These are phyloP conservation scores for Tardiomyces digboiensis DNA, from an alignment of 1,139 yeast species.

Conservation along the genomic window DNA sequence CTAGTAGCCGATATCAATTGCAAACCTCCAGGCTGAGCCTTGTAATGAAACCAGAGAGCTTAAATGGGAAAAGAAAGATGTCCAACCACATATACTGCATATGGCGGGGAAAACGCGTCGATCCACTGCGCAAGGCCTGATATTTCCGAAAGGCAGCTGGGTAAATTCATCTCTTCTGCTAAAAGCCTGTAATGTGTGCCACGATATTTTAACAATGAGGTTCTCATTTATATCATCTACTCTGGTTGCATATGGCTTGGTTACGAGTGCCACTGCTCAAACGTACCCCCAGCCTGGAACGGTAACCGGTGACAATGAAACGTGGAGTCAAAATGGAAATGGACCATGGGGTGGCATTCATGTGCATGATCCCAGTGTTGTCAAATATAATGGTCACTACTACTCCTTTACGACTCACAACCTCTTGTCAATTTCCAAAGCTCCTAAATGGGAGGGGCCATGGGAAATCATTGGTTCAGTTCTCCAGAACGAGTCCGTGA, in stretches of 20 bases:
- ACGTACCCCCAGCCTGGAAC: not conserved
- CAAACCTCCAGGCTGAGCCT: too few relatives aligned
- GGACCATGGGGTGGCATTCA: conserved; percentile 7
- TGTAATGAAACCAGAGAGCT: too few relatives aligned
- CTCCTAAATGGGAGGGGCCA: conserved; percentile 2
- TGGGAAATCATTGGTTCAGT: conserved; percentile 3
- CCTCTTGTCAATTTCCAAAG: conserved; percentile 2
- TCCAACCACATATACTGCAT: too few relatives aligned
- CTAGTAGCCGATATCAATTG: too few relatives aligned
- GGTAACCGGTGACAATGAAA: not conserved
- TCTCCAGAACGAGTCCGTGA: conserved; percentile 1
- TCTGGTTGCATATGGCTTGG: not conserved
- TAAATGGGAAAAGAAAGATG: too few relatives aligned
- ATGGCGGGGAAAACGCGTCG: too few relatives aligned
- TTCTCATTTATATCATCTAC: not conserved
- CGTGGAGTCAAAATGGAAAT: conserved; percentile 4
- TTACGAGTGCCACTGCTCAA: not conserved
- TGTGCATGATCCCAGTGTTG: conserved; percentile 8
- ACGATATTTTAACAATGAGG: not conserved
- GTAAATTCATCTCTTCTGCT: too few relatives aligned
- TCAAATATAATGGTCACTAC: conserved; percentile 8
- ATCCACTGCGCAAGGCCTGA: too few relatives aligned
- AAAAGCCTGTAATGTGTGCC: too few relatives aligned
- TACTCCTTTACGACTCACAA: conserved; percentile 3
- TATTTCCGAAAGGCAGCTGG: too few relatives aligned